A percentile compares a stretch with the other conserved stretches of the same genome.
phyloP scores from a whole-genome alignment of 768 basidiomycete genomes.

The Symmetrospora coprosmae region DNA sequence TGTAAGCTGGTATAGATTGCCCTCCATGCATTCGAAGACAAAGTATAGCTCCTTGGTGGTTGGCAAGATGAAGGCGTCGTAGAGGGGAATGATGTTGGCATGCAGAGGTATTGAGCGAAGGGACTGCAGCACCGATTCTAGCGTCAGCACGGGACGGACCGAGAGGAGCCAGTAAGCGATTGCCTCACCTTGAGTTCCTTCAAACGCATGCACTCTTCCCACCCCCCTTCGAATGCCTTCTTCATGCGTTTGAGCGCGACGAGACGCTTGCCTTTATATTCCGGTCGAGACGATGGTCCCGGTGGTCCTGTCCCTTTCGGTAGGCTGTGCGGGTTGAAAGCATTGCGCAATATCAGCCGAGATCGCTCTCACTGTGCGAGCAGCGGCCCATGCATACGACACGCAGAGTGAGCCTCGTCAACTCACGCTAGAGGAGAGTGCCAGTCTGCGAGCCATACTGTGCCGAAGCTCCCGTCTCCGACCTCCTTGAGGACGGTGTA shows the following conservation, averaged over 20 bases:
- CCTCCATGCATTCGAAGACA: conserved; percentile 99
- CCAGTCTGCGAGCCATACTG: conserved; percentile 98
- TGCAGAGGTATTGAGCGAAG: conserved; percentile 86
- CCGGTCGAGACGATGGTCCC: conserved; percentile 45
- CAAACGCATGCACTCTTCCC: conserved; percentile 88
- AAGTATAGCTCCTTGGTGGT: conserved; percentile 92
- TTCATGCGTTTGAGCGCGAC: conserved; percentile 98
- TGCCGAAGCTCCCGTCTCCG: conserved; percentile 96
- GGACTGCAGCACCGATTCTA: conserved; percentile 46
- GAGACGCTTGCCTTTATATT: conserved; percentile 84
- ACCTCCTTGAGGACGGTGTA: conserved; percentile 93
- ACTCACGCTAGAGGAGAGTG: conserved; percentile 84
- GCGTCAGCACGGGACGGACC: background rate
- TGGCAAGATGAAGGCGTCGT: conserved; percentile 97
- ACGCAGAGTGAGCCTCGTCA: conserved; percentile 41
- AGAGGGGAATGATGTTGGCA: conserved; percentile 92
- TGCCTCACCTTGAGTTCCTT: conserved; percentile 80
- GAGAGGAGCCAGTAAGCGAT: background rate
- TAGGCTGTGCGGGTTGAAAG: conserved; percentile 34
- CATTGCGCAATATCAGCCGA: conserved; percentile 54
- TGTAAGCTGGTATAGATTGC: conserved; percentile 97
- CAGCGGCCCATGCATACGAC: background rate
- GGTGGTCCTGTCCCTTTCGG: conserved; percentile 32
- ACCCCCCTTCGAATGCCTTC: conserved; percentile 91
- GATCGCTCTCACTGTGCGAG: background rate